Percentiles rank a stretch among this genome's conserved stretches.
Evolutionary conservation across 208 protist species (phyloP).

Genomic region (Lotmaria passim): DNA sequence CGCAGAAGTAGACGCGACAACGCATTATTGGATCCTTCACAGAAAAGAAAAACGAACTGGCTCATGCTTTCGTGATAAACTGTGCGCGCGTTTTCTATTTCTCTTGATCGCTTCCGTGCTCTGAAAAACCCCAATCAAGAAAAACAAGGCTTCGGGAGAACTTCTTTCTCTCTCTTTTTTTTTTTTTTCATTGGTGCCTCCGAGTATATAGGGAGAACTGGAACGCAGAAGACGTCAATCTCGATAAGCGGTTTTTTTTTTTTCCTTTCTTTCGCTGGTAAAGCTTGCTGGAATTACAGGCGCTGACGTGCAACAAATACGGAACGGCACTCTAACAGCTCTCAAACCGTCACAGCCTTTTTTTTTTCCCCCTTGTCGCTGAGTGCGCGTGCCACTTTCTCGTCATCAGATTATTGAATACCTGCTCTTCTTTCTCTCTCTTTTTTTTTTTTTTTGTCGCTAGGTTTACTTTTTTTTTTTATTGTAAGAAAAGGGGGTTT

Average conservation of each 20-base stretch:
- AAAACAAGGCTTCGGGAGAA: neutral
- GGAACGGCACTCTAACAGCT: too few species aligned
- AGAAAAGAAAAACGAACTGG: conserved; percentile 2
- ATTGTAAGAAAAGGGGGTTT: neutral
- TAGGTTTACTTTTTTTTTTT: conserved; percentile 6
- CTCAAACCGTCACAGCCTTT: too few species aligned
- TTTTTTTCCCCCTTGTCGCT: too few species aligned
- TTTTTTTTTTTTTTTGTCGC: conserved; percentile 1
- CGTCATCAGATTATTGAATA: conserved; percentile 3
- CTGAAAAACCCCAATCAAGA: too few species aligned
- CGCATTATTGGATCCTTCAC: neutral
- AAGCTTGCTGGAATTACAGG: too few species aligned
- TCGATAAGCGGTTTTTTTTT: neutral
- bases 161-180: neutral
- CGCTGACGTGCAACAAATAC: too few species aligned
- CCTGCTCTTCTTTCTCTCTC: conserved; percentile 13
- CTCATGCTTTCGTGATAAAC: conserved; percentile 2
- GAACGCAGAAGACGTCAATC: too few species aligned
- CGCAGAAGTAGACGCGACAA: too few species aligned
- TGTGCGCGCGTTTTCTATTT: neutral
- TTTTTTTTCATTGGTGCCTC: neutral
- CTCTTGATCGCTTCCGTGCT: conserved; percentile 1
- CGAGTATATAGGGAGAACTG: too few species aligned
- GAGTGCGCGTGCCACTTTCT: too few species aligned
- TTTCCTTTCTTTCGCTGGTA: conserved; percentile 6